Percentiles rank a stretch among this genome's conserved stretches.
These are phyloP conservation scores for Hypholoma fasciculare DNA, from an alignment of 768 basidiomycete genomes.

Conservation along the genomic window DNA sequence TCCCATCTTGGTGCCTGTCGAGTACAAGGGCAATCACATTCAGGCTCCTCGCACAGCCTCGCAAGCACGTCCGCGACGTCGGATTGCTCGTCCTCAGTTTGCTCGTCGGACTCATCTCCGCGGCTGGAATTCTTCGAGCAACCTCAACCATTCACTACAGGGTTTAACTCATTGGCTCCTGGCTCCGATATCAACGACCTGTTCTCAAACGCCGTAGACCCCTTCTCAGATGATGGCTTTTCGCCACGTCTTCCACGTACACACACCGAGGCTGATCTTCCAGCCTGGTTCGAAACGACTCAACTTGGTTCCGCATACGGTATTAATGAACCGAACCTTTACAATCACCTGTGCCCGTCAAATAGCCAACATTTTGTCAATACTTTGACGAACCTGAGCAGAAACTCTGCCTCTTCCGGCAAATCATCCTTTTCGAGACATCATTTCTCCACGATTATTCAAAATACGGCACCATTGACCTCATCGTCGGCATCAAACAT, in stretches of 20 bases:
- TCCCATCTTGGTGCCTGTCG: slow-evolving; percentile 21
- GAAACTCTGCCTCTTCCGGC: slow-evolving; percentile 18
- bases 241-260: slow-evolving; percentile 28
- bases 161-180: slow-evolving; percentile 9
- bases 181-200: slow-evolving; percentile 16
- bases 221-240: slow-evolving; percentile 35
- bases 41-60: slow-evolving; percentile 17
- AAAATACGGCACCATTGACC: slow-evolving; percentile 16
- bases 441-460: slow-evolving; percentile 18
- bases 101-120: slow-evolving; percentile 39
- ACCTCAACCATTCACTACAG: slow-evolving; percentile 28
- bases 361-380: slow-evolving; percentile 20
- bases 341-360: slow-evolving; percentile 17
- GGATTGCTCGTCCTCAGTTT: slow-evolving; percentile 30
- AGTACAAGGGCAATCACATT: slow-evolving; percentile 13
- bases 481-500: slow-evolving; percentile 31
- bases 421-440: slow-evolving; percentile 23
- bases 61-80: slow-evolving; percentile 24
- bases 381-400: slow-evolving; percentile 21
- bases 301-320: slow-evolving; percentile 33
- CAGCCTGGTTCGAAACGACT: slow-evolving; percentile 35
- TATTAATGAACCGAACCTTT: slow-evolving; percentile 22
- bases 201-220: slow-evolving; percentile 37
- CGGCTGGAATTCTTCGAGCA: slow-evolving; percentile 37
- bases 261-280: slow-evolving; percentile 26